phyloP scores from a whole-genome alignment of 257 asterid species.

The Thymus mandschuricus region DNA sequence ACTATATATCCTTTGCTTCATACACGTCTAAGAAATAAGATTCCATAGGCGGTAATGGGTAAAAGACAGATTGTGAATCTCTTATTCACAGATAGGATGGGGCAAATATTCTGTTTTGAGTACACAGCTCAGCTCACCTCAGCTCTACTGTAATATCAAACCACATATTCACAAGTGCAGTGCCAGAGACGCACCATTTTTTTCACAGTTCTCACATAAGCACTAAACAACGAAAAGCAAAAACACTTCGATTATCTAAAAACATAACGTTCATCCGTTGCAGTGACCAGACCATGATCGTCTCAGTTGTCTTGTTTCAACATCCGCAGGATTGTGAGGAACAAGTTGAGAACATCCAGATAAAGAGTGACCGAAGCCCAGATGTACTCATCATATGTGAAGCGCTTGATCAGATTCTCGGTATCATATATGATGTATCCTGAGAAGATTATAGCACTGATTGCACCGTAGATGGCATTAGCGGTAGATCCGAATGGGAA shows the following conservation, averaged over 20 bases:
- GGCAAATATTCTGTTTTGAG: conserved; percentile 20
- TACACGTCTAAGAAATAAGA: neutral
- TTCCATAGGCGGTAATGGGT: neutral
- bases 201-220: conserved; percentile 27
- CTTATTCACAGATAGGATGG: conserved; percentile 32
- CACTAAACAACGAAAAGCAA: conserved; percentile 22
- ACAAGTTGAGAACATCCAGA: conserved; percentile 87
- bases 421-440: conserved; percentile 93
- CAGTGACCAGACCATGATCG: neutral
- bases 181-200: conserved; percentile 23
- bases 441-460: conserved; percentile 87
- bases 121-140: neutral
- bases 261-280: conserved; percentile 15
- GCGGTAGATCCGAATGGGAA: conserved; percentile 88
- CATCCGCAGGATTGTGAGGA: conserved; percentile 93
- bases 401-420: conserved; percentile 92
- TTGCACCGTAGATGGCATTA: conserved; percentile 68
- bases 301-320: conserved; percentile 81
- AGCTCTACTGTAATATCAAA: conserved; percentile 25
- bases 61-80: conserved; percentile 6
- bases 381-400: conserved; percentile 89
- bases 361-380: conserved; percentile 99
- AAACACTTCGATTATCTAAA: conserved; percentile 27
- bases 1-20: conserved; percentile 8
- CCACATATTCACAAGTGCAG: conserved; percentile 39